Evolutionary conservation across 2,329 filamentous ascomycete genomes (phyloP), one percentile per base, ranked within the genome.

Genomic region (Knufia petricola): DNA sequence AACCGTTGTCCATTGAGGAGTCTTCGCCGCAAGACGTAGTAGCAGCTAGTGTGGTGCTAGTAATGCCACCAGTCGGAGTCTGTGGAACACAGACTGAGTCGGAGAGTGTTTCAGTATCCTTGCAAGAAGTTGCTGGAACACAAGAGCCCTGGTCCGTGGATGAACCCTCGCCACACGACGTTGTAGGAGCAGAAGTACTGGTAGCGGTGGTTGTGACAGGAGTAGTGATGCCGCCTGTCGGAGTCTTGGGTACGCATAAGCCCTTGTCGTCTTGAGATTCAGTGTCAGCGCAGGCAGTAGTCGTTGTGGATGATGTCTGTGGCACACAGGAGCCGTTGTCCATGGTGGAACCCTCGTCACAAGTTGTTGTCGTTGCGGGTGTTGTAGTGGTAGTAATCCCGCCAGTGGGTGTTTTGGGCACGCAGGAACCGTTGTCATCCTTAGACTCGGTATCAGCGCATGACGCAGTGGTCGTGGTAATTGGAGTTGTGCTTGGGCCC

Each of bases 321-420:
- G 30, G 43, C 4, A 46, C 30, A 37, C 44, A 47, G 17, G 32
- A 38, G 10, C 44, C 44, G 9, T 38, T 39, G n/a, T 28, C 32
- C 8, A 21, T 20, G 13, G 21, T 24, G 4, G 41, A 31, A 10
- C 36, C 44, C 7, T 26, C 44, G 6, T n/a, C 26, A 30, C 44
- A 47, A 15, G 39, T 6, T 30, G 41, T 31, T 4, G 44, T 47
- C 2, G 23, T 10, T 38, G 42, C 28, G 21, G 10, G 69, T 71
- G 47, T 66, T 61, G 49, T 68, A 71, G 24, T 76, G 75, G 69
- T 76, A 80, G 66, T 76, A 3, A 24, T 38, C 20, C 20, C 12
- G 21, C 32, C 32, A 36, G 32, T 36, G 6, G 32, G 32, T 36
- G 39, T 42, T 13, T 42, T 42, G 15, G 44, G 44, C n/a, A 39